These are phyloP conservation scores for Sclerotinia sclerotiorum DNA, from an alignment of 2,329 filamentous ascomycete genomes.

Conservation along the genomic window DNA sequence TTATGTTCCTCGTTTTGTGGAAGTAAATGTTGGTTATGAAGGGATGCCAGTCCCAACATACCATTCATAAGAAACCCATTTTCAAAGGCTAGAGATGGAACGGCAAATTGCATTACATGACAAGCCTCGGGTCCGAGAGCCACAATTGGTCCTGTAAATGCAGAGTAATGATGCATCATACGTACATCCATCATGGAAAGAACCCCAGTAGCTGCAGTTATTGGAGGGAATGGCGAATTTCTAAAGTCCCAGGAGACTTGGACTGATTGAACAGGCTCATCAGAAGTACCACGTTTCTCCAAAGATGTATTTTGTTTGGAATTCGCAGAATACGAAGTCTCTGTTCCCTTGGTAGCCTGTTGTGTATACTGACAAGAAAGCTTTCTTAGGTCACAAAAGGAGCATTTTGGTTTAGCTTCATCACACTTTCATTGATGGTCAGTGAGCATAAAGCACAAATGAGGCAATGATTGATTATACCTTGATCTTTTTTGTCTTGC, in stretches of 20 bases:
- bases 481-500: slow-evolving; percentile 39
- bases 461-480: slow-evolving; percentile 23
- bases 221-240: slow-evolving; percentile 24
- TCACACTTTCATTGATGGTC: slow-evolving; percentile 34
- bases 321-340: neutral
- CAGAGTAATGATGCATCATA: slow-evolving; percentile 38
- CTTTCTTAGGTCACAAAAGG: slow-evolving; percentile 35
- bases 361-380: slow-evolving; percentile 33
- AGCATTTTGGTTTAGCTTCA: slow-evolving; percentile 37
- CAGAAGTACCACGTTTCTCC: neutral
- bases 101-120: slow-evolving; percentile 27
- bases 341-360: neutral
- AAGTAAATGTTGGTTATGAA: slow-evolving; percentile 33
- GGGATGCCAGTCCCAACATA: slow-evolving; percentile 37
- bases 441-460: neutral
- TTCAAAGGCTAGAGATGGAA: slow-evolving; percentile 38
- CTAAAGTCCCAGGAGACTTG: slow-evolving; percentile 21
- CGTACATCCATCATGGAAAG: slow-evolving; percentile 33
- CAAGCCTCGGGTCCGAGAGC: slow-evolving; percentile 26
- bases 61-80: slow-evolving; percentile 36
- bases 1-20: slow-evolving; percentile 25
- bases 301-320: neutral
- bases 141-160: slow-evolving; percentile 30
- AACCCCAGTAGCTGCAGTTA: slow-evolving; percentile 26
- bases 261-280: neutral